Evolutionary conservation across 2,329 filamentous ascomycete genomes (phyloP).

Genomic region (Fusarium sterilihyphosum): DNA sequence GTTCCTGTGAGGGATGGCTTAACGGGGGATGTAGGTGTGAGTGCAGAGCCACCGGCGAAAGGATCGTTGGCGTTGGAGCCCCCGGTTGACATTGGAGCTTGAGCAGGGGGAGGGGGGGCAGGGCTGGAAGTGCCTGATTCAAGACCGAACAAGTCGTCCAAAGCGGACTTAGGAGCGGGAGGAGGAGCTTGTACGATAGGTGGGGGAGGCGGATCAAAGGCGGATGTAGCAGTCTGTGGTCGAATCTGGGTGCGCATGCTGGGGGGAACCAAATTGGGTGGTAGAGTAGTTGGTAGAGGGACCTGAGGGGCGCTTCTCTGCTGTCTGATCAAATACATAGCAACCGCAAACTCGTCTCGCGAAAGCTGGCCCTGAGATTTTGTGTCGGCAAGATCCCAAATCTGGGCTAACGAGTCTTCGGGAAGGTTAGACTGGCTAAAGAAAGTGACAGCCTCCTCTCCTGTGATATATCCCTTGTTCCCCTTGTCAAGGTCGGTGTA

Average conservation of each 20-base stretch:
- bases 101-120: constrained; percentile 65
- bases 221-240: constrained; percentile 61
- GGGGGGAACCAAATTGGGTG: constrained; percentile 84
- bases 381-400: constrained; percentile 97
- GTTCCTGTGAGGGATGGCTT: constrained; percentile 58
- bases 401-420: constrained; percentile 89
- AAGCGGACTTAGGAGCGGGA: constrained; percentile 76
- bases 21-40: constrained; percentile 64
- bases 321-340: constrained; percentile 95
- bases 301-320: constrained; percentile 76
- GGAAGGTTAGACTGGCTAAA: constrained; percentile 91
- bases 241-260: constrained; percentile 76
- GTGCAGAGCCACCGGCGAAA: constrained; percentile 63
- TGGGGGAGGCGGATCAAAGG: constrained; percentile 60
- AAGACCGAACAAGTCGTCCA: constrained; percentile 93
- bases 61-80: constrained; percentile 74
- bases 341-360: constrained; percentile 93
- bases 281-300: constrained; percentile 78
- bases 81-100: constrained; percentile 75
- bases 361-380: constrained; percentile 87
- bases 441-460: constrained; percentile 93
- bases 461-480: constrained; percentile 85
- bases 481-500: constrained; percentile 85
- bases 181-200: constrained; percentile 51
- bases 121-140: constrained; percentile 69